phyloP scores from a whole-genome alignment of 192 early-diverging fungal genomes.

The Gaertneriomyces sp. region DNA sequence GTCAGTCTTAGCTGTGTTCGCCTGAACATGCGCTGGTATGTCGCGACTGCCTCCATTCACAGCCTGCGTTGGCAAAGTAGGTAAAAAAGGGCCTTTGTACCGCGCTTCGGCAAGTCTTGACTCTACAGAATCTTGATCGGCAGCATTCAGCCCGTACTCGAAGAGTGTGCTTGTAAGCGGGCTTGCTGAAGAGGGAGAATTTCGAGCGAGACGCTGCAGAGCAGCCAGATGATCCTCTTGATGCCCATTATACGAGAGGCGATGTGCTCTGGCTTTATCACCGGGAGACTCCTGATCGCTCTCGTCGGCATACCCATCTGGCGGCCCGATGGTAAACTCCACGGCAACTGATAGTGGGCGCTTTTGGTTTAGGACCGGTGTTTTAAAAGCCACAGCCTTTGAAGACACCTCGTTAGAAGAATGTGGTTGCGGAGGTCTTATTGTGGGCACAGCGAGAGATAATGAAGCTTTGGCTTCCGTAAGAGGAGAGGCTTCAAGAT shows the following conservation, averaged over 20 bases:
- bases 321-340: constrained; percentile 11
- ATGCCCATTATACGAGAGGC: constrained; percentile 31
- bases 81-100: constrained; percentile 6
- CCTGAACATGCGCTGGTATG: too few relatives aligned
- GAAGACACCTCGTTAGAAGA: neutral
- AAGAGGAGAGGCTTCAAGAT: too few relatives aligned
- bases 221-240: constrained; percentile 29
- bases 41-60: too few relatives aligned
- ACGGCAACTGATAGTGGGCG: constrained; percentile 19
- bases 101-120: neutral
- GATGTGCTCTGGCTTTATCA: constrained; percentile 8
- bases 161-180: too few relatives aligned
- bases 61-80: neutral
- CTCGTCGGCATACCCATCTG: constrained; percentile 4
- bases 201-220: constrained; percentile 6
- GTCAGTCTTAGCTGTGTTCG: too few relatives aligned
- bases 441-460: too few relatives aligned
- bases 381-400: neutral
- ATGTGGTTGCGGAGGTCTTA: too few relatives aligned
- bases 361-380: neutral
- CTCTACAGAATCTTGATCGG: neutral
- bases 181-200: neutral
- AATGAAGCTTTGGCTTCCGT: too few relatives aligned
- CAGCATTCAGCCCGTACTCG: neutral
- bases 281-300: neutral